phyloP scores from a whole-genome alignment of 352 stramenopile species.

The Globisporangium viniferum region DNA sequence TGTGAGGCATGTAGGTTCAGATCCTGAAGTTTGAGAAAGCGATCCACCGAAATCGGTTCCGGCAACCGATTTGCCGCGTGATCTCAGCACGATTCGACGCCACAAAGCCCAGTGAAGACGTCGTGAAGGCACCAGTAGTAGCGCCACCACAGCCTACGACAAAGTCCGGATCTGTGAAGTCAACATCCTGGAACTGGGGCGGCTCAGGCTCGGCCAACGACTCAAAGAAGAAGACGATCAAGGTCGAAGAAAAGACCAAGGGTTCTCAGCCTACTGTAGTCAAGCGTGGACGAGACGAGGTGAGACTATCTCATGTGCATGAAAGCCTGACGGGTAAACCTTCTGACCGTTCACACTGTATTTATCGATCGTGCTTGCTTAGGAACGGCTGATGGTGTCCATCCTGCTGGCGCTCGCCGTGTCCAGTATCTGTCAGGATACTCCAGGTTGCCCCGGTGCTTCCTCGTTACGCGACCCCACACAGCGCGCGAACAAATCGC shows the following conservation, averaged over 20 bases:
- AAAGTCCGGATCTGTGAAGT: not conserved
- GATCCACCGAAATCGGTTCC: conserved; percentile 56
- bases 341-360: not conserved
- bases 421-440: conserved; percentile 24
- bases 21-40: conserved; percentile 57
- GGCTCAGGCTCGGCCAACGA: not conserved
- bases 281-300: conserved; percentile 15
- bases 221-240: not conserved
- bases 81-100: conserved; percentile 20
- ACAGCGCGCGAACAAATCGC: conserved; percentile 29
- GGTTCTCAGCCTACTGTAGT: not conserved
- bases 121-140: not conserved
- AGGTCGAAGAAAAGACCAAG: not conserved
- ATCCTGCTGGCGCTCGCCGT: conserved; percentile 30
- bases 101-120: not conserved
- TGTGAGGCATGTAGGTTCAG: conserved; percentile 19
- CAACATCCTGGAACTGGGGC: conserved; percentile 17
- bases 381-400: conserved; percentile 28
- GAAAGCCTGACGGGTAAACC: no score
- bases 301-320: not conserved
- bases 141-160: not conserved
- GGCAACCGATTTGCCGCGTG: conserved; percentile 32
- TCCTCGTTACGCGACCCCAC: not conserved
- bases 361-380: not conserved
- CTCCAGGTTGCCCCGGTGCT: not conserved